Evolutionary conservation across 164 flowering plant species (phyloP).

Genomic region (Chimonanthus salicifolius): DNA sequence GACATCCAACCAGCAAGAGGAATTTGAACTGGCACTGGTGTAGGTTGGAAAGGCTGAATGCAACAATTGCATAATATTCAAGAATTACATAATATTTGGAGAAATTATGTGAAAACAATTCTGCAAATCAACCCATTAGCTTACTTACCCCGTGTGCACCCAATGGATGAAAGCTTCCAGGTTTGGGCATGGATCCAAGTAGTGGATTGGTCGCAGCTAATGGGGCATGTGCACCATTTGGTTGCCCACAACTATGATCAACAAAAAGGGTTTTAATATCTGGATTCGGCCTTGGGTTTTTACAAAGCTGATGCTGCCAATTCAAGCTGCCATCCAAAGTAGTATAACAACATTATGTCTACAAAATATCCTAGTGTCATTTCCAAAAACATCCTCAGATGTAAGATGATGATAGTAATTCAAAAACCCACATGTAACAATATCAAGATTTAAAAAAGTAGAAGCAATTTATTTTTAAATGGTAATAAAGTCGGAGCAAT

Average conservation of each 20-base stretch:
- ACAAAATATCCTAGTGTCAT: neutral
- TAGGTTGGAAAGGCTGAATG: constrained; percentile 39
- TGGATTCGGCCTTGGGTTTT: constrained; percentile 52
- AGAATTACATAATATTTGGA: constrained; percentile 5
- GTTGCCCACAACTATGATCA: constrained; percentile 48
- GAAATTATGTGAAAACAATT: neutral
- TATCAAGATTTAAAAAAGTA: neutral
- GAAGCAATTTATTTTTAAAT: neutral
- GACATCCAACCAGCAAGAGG: constrained; percentile 41
- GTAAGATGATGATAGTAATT: too few species aligned
- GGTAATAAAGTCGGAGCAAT: too few species aligned
- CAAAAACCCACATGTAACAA: neutral
- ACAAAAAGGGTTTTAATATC: constrained; percentile 54
- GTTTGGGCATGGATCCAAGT: constrained; percentile 31
- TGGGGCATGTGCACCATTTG: constrained; percentile 44
- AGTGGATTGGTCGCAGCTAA: constrained; percentile 37
- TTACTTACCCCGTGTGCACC: constrained; percentile 32
- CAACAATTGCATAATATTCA: neutral
- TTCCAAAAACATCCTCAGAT: neutral
- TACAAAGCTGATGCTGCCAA: constrained; percentile 62
- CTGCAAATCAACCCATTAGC: neutral
- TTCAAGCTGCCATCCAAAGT: constrained; percentile 34
- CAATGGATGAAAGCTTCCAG: constrained; percentile 35
- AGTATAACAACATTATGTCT: neutral
- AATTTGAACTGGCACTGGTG: constrained; percentile 30